Conservation (phyloP, 805 yeast genomes). For the Kuraishia molischiana region DNA sequence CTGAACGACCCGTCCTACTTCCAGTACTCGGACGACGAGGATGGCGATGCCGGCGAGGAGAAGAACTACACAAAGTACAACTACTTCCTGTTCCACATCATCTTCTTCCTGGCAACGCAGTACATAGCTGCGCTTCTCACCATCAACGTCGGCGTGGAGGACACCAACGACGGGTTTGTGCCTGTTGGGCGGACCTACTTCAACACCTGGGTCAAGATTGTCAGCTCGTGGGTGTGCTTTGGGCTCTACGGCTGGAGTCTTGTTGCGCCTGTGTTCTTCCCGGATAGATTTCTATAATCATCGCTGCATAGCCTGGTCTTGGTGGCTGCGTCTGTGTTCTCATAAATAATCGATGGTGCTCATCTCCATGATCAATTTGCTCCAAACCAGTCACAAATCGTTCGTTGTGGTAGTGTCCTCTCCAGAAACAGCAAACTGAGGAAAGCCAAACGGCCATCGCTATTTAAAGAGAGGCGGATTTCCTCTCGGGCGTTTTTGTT, state of each 20-base stretch:
- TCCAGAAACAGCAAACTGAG: background rate
- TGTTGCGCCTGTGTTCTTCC: constrained; percentile 82
- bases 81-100: constrained; percentile 80
- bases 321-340: background rate
- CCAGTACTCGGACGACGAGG: constrained; percentile 33
- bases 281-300: constrained; percentile 68
- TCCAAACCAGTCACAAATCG: no score
- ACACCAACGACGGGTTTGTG: constrained; percentile 72
- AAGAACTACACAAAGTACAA: constrained; percentile 62
- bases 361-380: no score
- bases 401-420: background rate
- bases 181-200: constrained; percentile 98
- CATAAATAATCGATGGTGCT: no score
- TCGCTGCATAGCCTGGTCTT: background rate
- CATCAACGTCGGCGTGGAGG: constrained; percentile 75
- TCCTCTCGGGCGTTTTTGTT: no score
- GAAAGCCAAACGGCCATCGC: no score
- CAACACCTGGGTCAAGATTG: constrained; percentile 88
- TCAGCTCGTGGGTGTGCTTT: constrained; percentile 89
- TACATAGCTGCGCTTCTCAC: constrained; percentile 92
- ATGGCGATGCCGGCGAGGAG: constrained; percentile 51
- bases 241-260: constrained; percentile 83
- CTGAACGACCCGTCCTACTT: constrained; percentile 62
- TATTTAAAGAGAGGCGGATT: no score
- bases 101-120: constrained; percentile 92